phyloP scores from a whole-genome alignment of 768 basidiomycete species.

The Macrolepiota dolichaula region DNA sequence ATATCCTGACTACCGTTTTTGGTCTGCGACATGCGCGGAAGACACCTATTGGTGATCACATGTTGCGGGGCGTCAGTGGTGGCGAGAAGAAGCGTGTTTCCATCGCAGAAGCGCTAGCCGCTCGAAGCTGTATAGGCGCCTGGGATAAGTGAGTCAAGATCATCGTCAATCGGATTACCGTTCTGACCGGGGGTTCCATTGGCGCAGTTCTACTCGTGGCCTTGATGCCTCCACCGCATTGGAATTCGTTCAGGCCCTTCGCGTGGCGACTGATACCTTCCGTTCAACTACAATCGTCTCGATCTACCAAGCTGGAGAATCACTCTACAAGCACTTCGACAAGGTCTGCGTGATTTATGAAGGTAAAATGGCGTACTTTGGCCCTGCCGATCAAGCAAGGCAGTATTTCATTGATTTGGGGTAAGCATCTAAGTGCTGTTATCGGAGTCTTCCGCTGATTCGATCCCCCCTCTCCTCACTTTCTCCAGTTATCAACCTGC shows the following conservation, averaged over 20 bases:
- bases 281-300: constrained; percentile 68
- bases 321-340: constrained; percentile 64
- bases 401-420: constrained; percentile 70
- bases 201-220: constrained; percentile 59
- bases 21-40: constrained; percentile 71
- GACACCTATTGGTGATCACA: constrained; percentile 76
- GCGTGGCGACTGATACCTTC: constrained; percentile 57
- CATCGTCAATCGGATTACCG: neutral
- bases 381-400: constrained; percentile 58
- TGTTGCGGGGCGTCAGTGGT: constrained; percentile 68
- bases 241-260: constrained; percentile 67
- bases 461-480: no score
- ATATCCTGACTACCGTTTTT: constrained; percentile 64
- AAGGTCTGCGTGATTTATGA: constrained; percentile 79
- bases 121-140: constrained; percentile 50
- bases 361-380: constrained; percentile 73
- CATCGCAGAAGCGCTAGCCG: constrained; percentile 62
- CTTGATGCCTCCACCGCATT: constrained; percentile 69
- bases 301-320: constrained; percentile 82
- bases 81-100: constrained; percentile 83
- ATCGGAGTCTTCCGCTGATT: neutral
- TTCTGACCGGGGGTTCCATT: neutral
- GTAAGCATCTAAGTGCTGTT: neutral
- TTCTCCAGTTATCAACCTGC: constrained; percentile 47
- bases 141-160: constrained; percentile 59